Percentiles rank a stretch among this genome's conserved stretches.
phyloP scores from a whole-genome alignment of 179 eudicot species.

The Silene vulgaris region DNA sequence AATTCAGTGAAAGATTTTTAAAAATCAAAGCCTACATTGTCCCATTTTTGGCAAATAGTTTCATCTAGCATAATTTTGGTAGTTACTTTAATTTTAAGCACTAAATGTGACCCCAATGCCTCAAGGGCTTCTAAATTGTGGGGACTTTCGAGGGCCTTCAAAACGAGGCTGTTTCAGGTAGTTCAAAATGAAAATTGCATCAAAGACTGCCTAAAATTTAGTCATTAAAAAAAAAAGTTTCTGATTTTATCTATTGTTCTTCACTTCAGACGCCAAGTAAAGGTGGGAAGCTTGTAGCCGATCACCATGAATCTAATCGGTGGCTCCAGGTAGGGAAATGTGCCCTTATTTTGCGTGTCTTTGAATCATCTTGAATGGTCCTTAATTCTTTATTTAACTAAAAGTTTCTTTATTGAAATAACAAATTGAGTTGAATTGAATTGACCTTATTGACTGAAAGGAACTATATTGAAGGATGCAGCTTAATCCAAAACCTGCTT shows the following conservation, averaged over 20 bases:
- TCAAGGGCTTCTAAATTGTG: too few species aligned
- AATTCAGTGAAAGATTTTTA: background rate
- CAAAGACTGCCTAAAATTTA: too few species aligned
- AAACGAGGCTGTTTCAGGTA: too few species aligned
- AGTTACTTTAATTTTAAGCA: background rate
- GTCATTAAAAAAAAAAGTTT: background rate
- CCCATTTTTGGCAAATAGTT: background rate
- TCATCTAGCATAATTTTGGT: background rate
- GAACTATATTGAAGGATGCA: background rate
- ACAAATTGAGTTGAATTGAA: background rate
- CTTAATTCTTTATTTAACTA: background rate
- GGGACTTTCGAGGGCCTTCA: too few species aligned
- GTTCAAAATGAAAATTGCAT: too few species aligned
- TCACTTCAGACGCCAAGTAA: constrained; percentile 58
- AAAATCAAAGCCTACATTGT: background rate
- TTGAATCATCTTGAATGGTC: background rate
- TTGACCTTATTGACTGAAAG: background rate
- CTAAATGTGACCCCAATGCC: too few species aligned
- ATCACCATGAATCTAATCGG: constrained; percentile 68
- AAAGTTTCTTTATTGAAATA: background rate
- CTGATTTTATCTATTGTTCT: constrained; percentile 11
- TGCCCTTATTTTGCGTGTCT: background rate
- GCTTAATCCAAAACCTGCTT: background rate
- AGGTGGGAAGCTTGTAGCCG: constrained; percentile 68
- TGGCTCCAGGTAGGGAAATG: constrained; percentile 77